Percentiles rank a stretch among this genome's conserved stretches.
Evolutionary conservation across 768 basidiomycete species (phyloP).

Genomic region (Hemileccinum rubropunctum): DNA sequence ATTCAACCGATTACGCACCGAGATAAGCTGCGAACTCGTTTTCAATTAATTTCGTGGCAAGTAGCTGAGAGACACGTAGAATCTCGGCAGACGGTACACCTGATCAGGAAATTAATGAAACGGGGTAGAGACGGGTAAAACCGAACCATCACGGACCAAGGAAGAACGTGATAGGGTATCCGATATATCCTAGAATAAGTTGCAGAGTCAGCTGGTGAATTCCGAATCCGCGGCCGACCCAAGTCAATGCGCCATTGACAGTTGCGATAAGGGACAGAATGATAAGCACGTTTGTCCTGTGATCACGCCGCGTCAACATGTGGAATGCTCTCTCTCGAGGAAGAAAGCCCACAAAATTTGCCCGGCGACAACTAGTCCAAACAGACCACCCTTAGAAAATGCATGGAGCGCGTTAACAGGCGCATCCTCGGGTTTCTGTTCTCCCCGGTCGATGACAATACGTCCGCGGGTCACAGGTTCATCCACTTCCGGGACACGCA

Average conservation of each 20-base stretch:
- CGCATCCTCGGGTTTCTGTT: slow-evolving; percentile 44
- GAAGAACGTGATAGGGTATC: slow-evolving; percentile 87
- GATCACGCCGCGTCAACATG: slow-evolving; percentile 6
- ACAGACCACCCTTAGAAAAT: slow-evolving; percentile 80
- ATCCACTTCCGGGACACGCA: slow-evolving; percentile 80
- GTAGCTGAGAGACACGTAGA: slow-evolving; percentile 71
- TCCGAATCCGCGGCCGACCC: slow-evolving; percentile 85
- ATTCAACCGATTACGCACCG: slow-evolving; percentile 20
- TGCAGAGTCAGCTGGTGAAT: slow-evolving; percentile 81
- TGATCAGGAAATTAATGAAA: slow-evolving; percentile 4
- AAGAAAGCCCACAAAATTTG: slow-evolving; percentile 66
- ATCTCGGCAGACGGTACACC: slow-evolving; percentile 83
- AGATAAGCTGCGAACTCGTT: slow-evolving; percentile 84
- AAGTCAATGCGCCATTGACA: slow-evolving; percentile 83
- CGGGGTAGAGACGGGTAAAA: not conserved
- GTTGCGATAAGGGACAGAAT: slow-evolving; percentile 78
- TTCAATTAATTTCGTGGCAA: slow-evolving; percentile 84
- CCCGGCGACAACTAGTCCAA: slow-evolving; percentile 83
- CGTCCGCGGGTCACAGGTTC: slow-evolving; percentile 84
- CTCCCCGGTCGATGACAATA: slow-evolving; percentile 79
- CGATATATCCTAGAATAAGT: slow-evolving; percentile 81
- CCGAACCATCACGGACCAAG: slow-evolving; percentile 34
- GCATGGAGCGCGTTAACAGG: slow-evolving; percentile 86
- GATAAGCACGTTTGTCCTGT: slow-evolving; percentile 79
- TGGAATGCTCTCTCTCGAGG: not conserved